Percentiles rank a stretch among this genome's conserved stretches.
These are phyloP conservation scores for Neltuma alba DNA, from an alignment of 306 rosid genomes.

Conservation along the genomic window DNA sequence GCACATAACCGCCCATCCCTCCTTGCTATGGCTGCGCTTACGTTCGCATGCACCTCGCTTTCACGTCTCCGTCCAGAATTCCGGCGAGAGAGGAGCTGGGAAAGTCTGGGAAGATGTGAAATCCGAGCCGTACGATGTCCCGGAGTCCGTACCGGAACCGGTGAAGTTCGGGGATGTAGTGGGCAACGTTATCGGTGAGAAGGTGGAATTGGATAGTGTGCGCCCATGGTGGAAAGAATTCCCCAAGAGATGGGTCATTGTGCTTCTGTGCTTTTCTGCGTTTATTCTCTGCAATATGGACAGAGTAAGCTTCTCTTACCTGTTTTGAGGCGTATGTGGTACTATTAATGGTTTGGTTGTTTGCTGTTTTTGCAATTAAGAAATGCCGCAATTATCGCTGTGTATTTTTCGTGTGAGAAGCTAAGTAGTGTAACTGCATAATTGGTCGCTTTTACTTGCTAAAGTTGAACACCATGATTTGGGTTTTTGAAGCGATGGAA, in stretches of 20 bases:
- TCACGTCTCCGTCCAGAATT: slow-evolving; percentile 36
- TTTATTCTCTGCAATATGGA: slow-evolving; percentile 99
- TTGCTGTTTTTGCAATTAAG: background rate
- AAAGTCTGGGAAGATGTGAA: slow-evolving; percentile 69
- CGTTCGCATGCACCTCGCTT: slow-evolving; percentile 27
- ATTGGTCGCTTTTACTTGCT: background rate
- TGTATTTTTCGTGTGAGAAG: background rate
- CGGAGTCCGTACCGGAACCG: slow-evolving; percentile 42
- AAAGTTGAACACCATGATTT: background rate
- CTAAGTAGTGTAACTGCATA: background rate
- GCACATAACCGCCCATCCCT: slow-evolving; percentile 2
- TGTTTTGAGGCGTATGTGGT: background rate
- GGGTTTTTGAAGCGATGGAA: background rate
- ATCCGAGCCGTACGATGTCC: slow-evolving; percentile 54
- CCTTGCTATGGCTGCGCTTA: slow-evolving; percentile 11
- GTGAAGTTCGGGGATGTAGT: slow-evolving; percentile 45
- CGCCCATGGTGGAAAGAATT: slow-evolving; percentile 74
- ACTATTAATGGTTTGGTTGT: background rate
- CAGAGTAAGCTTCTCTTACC: slow-evolving; percentile 52
- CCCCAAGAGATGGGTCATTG: slow-evolving; percentile 95
- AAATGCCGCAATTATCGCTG: background rate
- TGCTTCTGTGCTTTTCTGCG: slow-evolving; percentile 84
- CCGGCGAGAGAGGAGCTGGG: slow-evolving; percentile 31
- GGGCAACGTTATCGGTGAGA: slow-evolving; percentile 21
- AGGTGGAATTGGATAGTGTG: slow-evolving; percentile 40